phyloP scores from a whole-genome alignment of 768 basidiomycete species.

The Pisolithus marmoratus region DNA sequence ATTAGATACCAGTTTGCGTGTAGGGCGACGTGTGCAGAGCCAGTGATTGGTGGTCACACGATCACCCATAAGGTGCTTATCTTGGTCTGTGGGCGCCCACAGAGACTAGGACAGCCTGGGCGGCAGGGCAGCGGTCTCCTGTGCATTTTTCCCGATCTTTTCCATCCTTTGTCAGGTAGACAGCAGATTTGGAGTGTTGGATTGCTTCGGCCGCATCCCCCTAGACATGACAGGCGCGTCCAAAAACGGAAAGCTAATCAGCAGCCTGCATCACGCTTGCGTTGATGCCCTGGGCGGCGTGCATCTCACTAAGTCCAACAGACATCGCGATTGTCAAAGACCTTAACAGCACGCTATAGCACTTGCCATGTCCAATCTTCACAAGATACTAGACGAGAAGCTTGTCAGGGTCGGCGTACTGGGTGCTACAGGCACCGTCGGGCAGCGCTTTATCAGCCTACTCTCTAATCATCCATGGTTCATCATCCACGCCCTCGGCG shows the following conservation, averaged over 20 bases:
- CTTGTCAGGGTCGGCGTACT: conserved; percentile 63
- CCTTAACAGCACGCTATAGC: not conserved
- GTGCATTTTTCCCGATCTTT: too few relatives aligned
- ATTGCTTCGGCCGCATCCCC: too few relatives aligned
- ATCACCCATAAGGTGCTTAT: too few relatives aligned
- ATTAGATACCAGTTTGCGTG: not conserved
- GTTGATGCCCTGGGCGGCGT: not conserved
- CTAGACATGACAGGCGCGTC: not conserved
- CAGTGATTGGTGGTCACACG: too few relatives aligned
- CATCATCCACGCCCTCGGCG: conserved; percentile 78
- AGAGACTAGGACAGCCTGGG: too few relatives aligned
- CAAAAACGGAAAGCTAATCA: not conserved
- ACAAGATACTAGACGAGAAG: conserved; percentile 11
- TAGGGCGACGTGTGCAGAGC: not conserved
- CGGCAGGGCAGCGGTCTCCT: too few relatives aligned
- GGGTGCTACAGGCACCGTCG: conserved; percentile 91
- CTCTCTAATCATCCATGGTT: conserved; percentile 91
- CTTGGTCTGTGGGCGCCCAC: too few relatives aligned
- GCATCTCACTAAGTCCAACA: not conserved
- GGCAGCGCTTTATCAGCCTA: conserved; percentile 90
- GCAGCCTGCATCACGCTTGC: not conserved
- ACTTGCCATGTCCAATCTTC: conserved; percentile 14
- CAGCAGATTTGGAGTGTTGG: too few relatives aligned
- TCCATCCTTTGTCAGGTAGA: too few relatives aligned
- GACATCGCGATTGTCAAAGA: not conserved